Base-by-base conservation (phyloP, 257 asterid species). In the Solanum lignicaule region DNA sequence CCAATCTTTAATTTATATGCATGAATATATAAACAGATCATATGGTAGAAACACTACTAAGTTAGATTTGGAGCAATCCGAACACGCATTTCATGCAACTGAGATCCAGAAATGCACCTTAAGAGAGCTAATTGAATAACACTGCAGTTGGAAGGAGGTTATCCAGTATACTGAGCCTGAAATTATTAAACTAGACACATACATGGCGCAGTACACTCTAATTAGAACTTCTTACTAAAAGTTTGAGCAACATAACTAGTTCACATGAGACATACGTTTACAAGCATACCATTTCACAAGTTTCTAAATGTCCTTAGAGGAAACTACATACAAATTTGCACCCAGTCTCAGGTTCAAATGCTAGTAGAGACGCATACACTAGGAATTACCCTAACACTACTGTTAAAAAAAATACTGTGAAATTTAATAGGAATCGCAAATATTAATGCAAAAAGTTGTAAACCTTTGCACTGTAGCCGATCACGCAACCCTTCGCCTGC, bases 381-480 rank as follows among this genome's bases (percentile, higher is more conserved):
- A 13, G 21, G 65, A 46, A 46, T 46, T 14, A 46, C 20, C 58
- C 58, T 4, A 46, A 46, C 58, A 14, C 58, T 1, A 5, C 20
- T 4, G 7, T 46, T 46, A 46, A 46, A 46, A 2, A 15, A 46
- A 14, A 46, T 46, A 46, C 5, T 43, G 55, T 43, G 55, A 43
- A 43, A 43, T 38, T 38, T 38, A 29, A 46, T 46, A 43, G 3
- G 6, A 46, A 29, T 81, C 13, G 0, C 41, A 81, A 81, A 29
- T 20, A 29, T 18, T 46, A 18, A 46, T 16, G 32, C 60, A 75
- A 15, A 43, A 43, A 38, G 39, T 11, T 15, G 18, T 52, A 87
- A 82, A 95, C 99, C 98, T 93, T 86, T 90, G 94, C 99, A 96
- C 32, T 96, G 99, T 90, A 95, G 88, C 74, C 98, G 99, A 89